phyloP scores from a whole-genome alignment of 2,329 filamentous ascomycete genomes.

The Fusarium sororula region DNA sequence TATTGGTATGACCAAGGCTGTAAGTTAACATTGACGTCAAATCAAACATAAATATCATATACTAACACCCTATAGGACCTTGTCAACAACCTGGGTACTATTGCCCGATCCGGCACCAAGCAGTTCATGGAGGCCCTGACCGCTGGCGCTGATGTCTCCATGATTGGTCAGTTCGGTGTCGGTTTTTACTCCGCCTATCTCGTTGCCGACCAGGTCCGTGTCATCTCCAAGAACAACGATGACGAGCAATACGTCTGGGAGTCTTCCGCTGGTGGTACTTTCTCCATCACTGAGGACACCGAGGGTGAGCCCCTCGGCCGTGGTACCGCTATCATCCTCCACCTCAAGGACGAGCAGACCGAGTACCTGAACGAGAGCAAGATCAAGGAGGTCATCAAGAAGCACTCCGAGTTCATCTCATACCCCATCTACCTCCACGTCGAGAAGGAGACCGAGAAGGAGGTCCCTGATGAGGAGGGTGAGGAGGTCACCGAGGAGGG shows the following conservation, averaged over 20 bases:
- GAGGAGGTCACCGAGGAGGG: conserved; percentile 70
- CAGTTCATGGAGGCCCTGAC: conserved; percentile 99
- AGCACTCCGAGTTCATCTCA: conserved; percentile 99
- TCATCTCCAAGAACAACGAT: conserved; percentile 99
- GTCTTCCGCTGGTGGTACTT: conserved; percentile 96
- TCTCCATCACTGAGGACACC: conserved; percentile 90
- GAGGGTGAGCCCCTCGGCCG: conserved; percentile 91
- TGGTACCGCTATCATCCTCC: conserved; percentile 96
- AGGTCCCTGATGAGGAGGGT: conserved; percentile 95
- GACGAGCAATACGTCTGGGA: conserved; percentile 99
- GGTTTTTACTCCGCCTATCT: conserved; percentile 99
- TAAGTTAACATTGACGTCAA: conserved; percentile 61
- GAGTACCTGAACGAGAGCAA: conserved; percentile 99
- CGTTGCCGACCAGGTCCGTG: conserved; percentile 93
- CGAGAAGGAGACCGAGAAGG: conserved; percentile 98
- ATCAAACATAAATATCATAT: background rate
- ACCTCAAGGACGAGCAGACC: conserved; percentile 98
- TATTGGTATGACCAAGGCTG: conserved; percentile 99
- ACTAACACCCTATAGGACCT: conserved; percentile 71
- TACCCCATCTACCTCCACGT: conserved; percentile 99
- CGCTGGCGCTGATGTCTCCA: conserved; percentile 98
- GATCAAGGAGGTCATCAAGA: conserved; percentile 99
- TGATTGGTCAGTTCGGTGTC: conserved; percentile 99
- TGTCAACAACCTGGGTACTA: conserved; percentile 99
- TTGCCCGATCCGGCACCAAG: conserved; percentile 98